Evolutionary conservation across 768 basidiomycete genomes (phyloP), one percentile per base, ranked within the genome.

Genomic region (Amanita fuliginea): DNA sequence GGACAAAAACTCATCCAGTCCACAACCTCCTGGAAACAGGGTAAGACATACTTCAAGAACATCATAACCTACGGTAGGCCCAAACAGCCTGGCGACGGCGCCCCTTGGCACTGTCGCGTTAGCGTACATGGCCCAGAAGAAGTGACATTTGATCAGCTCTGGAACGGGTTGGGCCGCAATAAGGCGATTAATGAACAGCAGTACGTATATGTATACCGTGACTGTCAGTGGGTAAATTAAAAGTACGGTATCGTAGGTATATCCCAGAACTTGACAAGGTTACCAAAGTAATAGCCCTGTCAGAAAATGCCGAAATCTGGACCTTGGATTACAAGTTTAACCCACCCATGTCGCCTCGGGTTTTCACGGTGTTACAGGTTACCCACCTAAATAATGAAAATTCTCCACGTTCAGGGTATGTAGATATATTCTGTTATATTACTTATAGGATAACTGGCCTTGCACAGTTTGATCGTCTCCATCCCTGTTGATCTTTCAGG

Each of bases 361-460:
- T 84, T 18, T 90, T 88, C 63, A 87, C 85, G 1, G 82, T 81
- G 32, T 62, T 87, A 34, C 84, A 86, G 58, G 73, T 81, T n/a
- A 67, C 69, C 8, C 71, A 78, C 52, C 64, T 82, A 21, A 63
- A 68, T 21, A 71, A 76, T 37, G 60, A 67, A 40, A 40, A 18
- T 3, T 64, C 71, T 30, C 77, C 78, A 30, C 74, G 72, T 51
- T 73, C 70, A 41, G 85, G 82, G 83, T 86, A 55, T n/a, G 77
- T 61, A 26, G 24, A 11, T 67, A 67, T 11, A 51, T 67, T 24
- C 59, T 70, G 16, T 4, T 24, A 22, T 35, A 51, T 35, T 48
- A 33, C 37, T 35, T 47, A 33, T 35, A 11, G 47, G 30, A 16
- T 22, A 10, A 26, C 51, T 28, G 41, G 14, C 1, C 8, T n/a